Evolutionary conservation across 371 early-diverging fungal species (phyloP).

Genomic region (Mucor plumbeus): DNA sequence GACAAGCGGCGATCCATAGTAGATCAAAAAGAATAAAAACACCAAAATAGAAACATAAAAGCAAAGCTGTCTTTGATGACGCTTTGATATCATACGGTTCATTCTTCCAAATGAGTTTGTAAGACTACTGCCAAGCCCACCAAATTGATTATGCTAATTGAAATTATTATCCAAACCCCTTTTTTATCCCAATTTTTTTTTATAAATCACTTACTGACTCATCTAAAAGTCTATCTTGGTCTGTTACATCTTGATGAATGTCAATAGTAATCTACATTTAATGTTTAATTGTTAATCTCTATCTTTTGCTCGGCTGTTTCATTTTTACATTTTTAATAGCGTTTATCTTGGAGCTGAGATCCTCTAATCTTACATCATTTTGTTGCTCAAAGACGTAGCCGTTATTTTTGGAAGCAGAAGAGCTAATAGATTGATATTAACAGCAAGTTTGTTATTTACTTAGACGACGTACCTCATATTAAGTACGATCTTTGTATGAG

Average conservation of each 20-base stretch:
- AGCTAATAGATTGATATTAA: neutral
- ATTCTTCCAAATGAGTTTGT: constrained; percentile 43
- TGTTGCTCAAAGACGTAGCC: constrained; percentile 51
- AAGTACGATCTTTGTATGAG: neutral
- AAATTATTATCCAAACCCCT: neutral
- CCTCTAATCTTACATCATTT: constrained; percentile 52
- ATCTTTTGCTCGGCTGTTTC: neutral
- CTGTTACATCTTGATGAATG: constrained; percentile 50
- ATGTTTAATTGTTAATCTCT: too few relatives aligned
- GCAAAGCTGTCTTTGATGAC: constrained; percentile 51
- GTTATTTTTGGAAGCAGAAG: constrained; percentile 28
- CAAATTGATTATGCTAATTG: constrained; percentile 42
- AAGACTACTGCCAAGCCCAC: constrained; percentile 39
- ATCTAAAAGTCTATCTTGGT: constrained; percentile 46
- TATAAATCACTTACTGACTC: constrained; percentile 40
- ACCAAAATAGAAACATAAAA: constrained; percentile 40
- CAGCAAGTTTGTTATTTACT: neutral
- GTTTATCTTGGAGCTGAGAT: constrained; percentile 46
- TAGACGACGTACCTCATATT: neutral
- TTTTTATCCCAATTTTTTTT: neutral
- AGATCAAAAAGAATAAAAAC: constrained; percentile 37
- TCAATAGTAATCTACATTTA: constrained; percentile 48
- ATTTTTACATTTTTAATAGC: constrained; percentile 47
- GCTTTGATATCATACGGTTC: constrained; percentile 52
- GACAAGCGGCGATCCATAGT: constrained; percentile 33